A percentile compares a stretch with the other conserved stretches of the same genome.
Evolutionary conservation across 139 green algal genomes (phyloP).

Genomic region (Coelastrella sp.): DNA sequence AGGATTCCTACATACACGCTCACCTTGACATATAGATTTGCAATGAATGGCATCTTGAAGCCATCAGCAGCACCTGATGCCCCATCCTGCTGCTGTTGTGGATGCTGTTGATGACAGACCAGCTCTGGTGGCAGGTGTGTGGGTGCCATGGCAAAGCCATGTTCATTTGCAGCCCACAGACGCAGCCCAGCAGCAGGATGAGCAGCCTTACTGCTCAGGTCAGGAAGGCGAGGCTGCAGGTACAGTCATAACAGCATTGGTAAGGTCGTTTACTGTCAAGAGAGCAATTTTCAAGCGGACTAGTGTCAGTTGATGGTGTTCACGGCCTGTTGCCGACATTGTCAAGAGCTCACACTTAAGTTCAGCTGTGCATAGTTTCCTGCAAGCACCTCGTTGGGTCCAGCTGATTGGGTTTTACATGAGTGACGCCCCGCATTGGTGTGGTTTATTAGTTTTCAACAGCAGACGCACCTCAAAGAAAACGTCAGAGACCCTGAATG

Average conservation of each 20-base stretch:
- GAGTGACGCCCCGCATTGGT: neutral
- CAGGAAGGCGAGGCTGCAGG: constrained; percentile 5
- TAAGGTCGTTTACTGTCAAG: neutral
- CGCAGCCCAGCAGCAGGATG: neutral
- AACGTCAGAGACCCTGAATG: neutral
- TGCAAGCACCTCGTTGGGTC: neutral
- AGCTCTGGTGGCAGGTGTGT: neutral
- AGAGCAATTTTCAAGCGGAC: too few species aligned
- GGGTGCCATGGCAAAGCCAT: constrained; percentile 21
- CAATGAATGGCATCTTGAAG: constrained; percentile 2
- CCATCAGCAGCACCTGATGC: neutral
- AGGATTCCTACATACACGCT: neutral
- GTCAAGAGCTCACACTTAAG: neutral
- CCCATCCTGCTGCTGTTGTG: neutral
- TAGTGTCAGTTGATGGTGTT: too few species aligned
- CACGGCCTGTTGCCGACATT: neutral
- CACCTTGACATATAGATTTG: constrained; percentile 22
- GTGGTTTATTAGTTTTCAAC: neutral
- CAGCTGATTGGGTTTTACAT: neutral
- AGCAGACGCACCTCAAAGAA: neutral
- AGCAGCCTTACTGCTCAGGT: neutral
- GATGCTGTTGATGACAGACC: neutral
- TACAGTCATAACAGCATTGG: neutral
- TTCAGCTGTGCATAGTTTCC: neutral
- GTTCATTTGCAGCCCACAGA: constrained; percentile 1